phyloP scores from a whole-genome alignment of 2,329 filamentous ascomycete species.

The Periglandula ipomoeae region DNA sequence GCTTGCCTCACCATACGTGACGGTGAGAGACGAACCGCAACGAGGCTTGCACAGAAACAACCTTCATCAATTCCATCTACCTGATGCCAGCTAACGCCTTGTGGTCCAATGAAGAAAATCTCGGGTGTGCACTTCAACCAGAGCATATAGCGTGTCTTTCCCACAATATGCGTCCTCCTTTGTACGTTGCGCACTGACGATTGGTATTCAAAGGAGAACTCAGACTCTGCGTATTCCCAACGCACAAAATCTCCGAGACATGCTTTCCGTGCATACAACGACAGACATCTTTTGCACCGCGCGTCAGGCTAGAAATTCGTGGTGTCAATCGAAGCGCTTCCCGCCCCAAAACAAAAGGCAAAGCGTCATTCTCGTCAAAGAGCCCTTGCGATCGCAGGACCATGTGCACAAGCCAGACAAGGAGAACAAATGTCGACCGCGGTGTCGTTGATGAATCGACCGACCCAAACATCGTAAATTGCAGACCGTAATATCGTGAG shows the following conservation, averaged over 20 bases:
- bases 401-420: not conserved
- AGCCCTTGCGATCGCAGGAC: not conserved
- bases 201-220: not conserved
- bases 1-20: too few relatives aligned
- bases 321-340: not conserved
- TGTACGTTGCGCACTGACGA: not conserved
- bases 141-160: not conserved
- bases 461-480: conserved; percentile 10
- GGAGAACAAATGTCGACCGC: conserved; percentile 3
- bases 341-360: not conserved
- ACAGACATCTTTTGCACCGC: not conserved
- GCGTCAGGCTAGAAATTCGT: not conserved
- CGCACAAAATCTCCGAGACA: not conserved
- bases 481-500: conserved; percentile 15
- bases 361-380: not conserved
- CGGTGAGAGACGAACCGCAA: too few relatives aligned
- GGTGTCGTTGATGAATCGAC: conserved; percentile 6
- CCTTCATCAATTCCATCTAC: conserved; percentile 13
- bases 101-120: conserved; percentile 1
- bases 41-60: too few relatives aligned
- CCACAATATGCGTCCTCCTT: not conserved
- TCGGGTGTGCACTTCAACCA: not conserved
- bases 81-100: conserved; percentile 12
- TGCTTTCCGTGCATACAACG: not conserved
- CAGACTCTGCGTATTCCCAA: conserved; percentile 4